phyloP scores from a whole-genome alignment of 129 eudicot species.

The Heracleum sosnowskyi region DNA sequence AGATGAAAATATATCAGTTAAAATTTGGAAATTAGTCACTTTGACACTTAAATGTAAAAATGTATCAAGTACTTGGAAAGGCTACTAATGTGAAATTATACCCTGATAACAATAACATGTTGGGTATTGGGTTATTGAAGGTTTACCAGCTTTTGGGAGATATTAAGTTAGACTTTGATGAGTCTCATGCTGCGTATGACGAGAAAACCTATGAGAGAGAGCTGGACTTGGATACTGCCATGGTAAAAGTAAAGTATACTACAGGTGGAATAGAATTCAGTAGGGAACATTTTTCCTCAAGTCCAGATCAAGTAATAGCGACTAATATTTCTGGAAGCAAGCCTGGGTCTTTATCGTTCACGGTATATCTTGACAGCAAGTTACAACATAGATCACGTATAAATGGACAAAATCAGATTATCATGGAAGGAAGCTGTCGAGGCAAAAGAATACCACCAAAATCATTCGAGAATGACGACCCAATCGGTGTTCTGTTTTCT shows the following conservation, averaged over 20 bases:
- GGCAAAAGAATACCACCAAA: conserved; percentile 43
- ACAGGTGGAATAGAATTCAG: conserved; percentile 46
- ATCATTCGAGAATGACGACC: conserved; percentile 17
- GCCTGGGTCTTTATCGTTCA: conserved; percentile 56
- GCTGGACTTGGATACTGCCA: conserved; percentile 78
- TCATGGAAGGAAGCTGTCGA: conserved; percentile 71
- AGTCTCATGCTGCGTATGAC: conserved; percentile 35
- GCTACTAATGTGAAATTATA: no score
- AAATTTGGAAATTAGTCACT: not conserved
- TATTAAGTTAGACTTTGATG: conserved; percentile 56
- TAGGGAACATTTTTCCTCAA: conserved; percentile 71
- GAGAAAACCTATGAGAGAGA: conserved; percentile 56
- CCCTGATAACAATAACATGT: not conserved
- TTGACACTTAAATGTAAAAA: not conserved
- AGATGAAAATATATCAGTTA: not conserved
- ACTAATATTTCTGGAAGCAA: conserved; percentile 54
- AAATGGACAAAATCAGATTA: conserved; percentile 51
- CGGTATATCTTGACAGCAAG: conserved; percentile 59
- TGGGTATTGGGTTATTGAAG: conserved; percentile 28
- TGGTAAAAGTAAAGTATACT: conserved; percentile 51
- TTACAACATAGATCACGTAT: conserved; percentile 45
- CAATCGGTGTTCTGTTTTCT: conserved; percentile 53
- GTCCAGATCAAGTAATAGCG: conserved; percentile 75
- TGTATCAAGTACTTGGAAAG: not conserved
- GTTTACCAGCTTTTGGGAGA: conserved; percentile 91